Base-by-base conservation (phyloP, 257 asterid genomes). In the Nicotiana knightiana region DNA sequence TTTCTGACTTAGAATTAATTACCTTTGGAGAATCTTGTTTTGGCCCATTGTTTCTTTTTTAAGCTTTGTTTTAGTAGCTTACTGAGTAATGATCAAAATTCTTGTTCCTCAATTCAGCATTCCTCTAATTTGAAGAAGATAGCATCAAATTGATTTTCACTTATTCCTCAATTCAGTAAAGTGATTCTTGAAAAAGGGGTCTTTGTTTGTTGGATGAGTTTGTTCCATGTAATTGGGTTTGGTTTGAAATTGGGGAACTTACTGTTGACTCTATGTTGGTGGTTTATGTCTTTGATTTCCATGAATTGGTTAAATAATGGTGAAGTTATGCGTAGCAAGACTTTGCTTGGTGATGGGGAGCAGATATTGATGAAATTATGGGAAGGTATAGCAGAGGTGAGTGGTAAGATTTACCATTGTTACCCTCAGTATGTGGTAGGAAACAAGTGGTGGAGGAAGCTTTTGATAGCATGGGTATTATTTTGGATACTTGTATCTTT, bases 181-280 rank as follows among this genome's bases (percentile, higher is more conserved):
- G 57, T 24, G 26, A 9, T 75, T 26, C 62, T 15, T 6, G 61
- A 21, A 78, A 59, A 58, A 59, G 33, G 70, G 57, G 71, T 26
- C 33, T 59, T 39, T 64, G 26, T 26, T 61, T 21, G 16, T 80
- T 87, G 87, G 89, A 96, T 96, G 99, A 96, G 87, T 91, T 90
- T 96, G 78, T 83, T 92, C 85, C 88, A 93, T 88, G 89, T 93
- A 24, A 67, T 94, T 88, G 95, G 93, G 75, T 93, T 96, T 87
- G 96, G 97, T 66, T 76, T 92, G 89, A 96, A 96, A 90, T 91
- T 91, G 89, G 95, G 97, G 79, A 91, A 92, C 88, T 88, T 94
- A 83, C 80, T 96, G 77, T 87, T 88, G 88, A 43, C 91, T 89
- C 89, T 92, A 76, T 93, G 97, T 84, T 88, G 82, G 88, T 93